Conservation (phyloP, 805 yeast genomes). For the Saturnispora hagleri region DNA sequence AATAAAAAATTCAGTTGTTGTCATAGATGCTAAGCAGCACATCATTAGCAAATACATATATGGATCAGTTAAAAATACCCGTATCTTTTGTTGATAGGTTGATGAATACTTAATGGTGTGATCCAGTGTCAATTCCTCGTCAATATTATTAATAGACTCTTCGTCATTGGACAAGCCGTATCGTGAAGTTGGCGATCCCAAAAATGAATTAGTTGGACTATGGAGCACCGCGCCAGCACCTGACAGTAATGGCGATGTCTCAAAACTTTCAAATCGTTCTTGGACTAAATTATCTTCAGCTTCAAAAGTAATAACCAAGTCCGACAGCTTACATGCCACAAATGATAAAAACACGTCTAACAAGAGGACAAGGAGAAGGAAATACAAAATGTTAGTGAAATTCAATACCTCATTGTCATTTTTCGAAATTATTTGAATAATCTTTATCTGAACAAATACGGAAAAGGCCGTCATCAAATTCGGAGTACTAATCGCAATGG, state of each 20-base stretch:
- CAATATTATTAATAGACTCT: constrained; percentile 18
- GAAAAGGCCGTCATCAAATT: constrained; percentile 33
- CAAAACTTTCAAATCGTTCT: constrained; percentile 24
- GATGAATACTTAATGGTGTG: constrained; percentile 8
- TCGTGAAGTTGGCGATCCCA: constrained; percentile 26
- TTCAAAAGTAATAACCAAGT: constrained; percentile 20
- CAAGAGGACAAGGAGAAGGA: constrained; percentile 17
- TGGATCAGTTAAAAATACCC: constrained; percentile 37
- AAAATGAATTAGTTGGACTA: constrained; percentile 17
- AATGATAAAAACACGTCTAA: constrained; percentile 17
- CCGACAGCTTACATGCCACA: constrained; percentile 25
- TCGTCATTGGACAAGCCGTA: constrained; percentile 17
- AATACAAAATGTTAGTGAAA: constrained; percentile 17
- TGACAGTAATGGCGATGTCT: constrained; percentile 26
- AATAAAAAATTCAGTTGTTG: constrained; percentile 81
- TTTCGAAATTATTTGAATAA: constrained; percentile 16
- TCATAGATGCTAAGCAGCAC: constrained; percentile 60
- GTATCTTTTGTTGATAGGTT: constrained; percentile 13
- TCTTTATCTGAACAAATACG: constrained; percentile 23
- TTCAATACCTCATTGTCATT: constrained; percentile 11
- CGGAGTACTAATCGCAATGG: constrained; percentile 80
- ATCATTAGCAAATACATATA: constrained; percentile 57
- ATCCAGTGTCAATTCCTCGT: constrained; percentile 22
- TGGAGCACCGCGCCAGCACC: constrained; percentile 27
- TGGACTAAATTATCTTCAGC: constrained; percentile 13